These are phyloP conservation scores for Sugiyamaella pinicola DNA, from an alignment of 1,139 yeast genomes.

Conservation along the genomic window DNA sequence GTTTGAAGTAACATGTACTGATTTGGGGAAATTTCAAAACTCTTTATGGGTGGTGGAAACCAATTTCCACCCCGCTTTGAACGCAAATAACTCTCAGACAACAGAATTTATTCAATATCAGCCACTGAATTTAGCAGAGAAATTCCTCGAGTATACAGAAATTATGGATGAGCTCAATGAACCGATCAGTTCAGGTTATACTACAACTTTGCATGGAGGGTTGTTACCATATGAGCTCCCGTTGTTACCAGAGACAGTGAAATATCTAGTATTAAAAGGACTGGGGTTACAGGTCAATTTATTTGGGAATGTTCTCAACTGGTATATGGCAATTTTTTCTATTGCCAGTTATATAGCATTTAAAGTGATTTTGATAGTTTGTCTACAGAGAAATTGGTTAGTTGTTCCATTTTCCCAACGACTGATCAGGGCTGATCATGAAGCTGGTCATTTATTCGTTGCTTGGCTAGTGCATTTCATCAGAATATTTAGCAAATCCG, in stretches of 20 bases:
- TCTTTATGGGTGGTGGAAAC: conserved; percentile 68
- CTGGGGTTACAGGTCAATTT: conserved; percentile 49
- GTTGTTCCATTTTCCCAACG: conserved; percentile 17
- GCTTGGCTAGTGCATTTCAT: conserved; percentile 33
- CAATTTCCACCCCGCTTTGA: conserved; percentile 55
- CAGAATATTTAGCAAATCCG: conserved; percentile 21
- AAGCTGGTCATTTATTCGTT: conserved; percentile 32
- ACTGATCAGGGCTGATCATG: conserved; percentile 31
- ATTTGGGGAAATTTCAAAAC: conserved; percentile 59
- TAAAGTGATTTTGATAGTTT: conserved; percentile 30
- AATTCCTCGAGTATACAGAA: conserved; percentile 38
- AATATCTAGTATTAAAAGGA: conserved; percentile 51
- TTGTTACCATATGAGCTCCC: conserved; percentile 39
- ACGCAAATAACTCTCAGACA: conserved; percentile 24
- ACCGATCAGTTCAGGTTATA: conserved; percentile 29
- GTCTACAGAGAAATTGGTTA: conserved; percentile 31
- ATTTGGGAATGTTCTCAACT: conserved; percentile 60
- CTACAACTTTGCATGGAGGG: conserved; percentile 23
- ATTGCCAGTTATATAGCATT: conserved; percentile 26
- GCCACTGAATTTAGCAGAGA: conserved; percentile 36
- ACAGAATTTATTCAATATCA: conserved; percentile 38
- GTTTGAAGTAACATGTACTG: conserved; percentile 75
- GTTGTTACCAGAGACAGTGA: conserved; percentile 54
- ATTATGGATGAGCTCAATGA: conserved; percentile 27
- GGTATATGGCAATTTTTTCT: conserved; percentile 43